A percentile compares a stretch with the other conserved stretches of the same genome.
phyloP scores from a whole-genome alignment of 345 rosid genomes.

The Melastoma malabathricum region DNA sequence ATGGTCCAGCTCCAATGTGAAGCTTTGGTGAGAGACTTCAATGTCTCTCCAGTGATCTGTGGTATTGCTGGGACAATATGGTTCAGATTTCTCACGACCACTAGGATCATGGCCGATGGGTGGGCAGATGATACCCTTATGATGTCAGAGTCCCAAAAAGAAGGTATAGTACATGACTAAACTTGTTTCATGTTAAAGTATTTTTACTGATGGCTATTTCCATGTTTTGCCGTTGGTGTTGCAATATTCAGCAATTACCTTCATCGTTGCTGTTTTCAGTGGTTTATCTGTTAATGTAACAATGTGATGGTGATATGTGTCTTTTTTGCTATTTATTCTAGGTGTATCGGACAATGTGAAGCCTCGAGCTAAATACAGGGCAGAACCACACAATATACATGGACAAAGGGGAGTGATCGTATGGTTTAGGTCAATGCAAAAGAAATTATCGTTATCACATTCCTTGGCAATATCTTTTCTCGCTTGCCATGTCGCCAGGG shows the following conservation, averaged over 20 bases:
- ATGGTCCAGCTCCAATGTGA: constrained; percentile 65
- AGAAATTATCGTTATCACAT: constrained; percentile 34
- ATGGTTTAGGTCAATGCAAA: constrained; percentile 47
- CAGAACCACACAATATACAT: constrained; percentile 36
- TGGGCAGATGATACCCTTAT: constrained; percentile 50
- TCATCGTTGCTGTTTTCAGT: background rate
- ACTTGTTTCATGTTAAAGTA: background rate
- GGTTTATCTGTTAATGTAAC: background rate
- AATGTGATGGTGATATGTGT: background rate
- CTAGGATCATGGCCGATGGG: constrained; percentile 32
- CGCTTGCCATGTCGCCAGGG: constrained; percentile 63
- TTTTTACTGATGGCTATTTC: constrained; percentile 1
- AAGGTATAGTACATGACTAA: constrained; percentile 13
- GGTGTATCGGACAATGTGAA: constrained; percentile 13
- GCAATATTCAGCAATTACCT: background rate
- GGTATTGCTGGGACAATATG: constrained; percentile 50
- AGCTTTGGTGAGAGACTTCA: constrained; percentile 45
- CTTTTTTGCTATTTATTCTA: background rate
- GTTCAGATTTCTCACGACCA: constrained; percentile 34
- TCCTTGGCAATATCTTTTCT: constrained; percentile 61
- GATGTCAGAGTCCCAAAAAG: constrained; percentile 36
- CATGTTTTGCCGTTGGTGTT: background rate
- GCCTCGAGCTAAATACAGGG: constrained; percentile 9
- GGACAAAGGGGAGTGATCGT: constrained; percentile 52
- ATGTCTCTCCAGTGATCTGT: constrained; percentile 46